Base-by-base conservation (phyloP, 768 basidiomycete genomes). In the Termitomyces sp. region DNA sequence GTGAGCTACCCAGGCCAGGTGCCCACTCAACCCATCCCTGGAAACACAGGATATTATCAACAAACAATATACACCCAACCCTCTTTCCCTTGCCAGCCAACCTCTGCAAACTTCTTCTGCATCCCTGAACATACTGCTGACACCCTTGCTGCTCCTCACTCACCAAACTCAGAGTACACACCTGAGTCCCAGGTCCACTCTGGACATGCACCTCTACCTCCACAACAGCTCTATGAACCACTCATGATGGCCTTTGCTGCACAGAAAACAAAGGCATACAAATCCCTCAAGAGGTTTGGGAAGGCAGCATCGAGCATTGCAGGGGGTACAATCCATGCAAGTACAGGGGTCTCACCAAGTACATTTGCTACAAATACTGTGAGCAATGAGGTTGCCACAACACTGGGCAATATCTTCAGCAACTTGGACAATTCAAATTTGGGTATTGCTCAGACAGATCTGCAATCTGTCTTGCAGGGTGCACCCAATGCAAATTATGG, bases 401-500 rank as follows among this genome's bases (percentile, higher is more conserved):
- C 46, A 18, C 36, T 67, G 4, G 37, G 47, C 16, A 50, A 43
- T 55, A 43, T 64, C 52, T 67, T 68, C 26, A 57, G 57, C 39
- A 65, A 55, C 43, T n/a, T n/a, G n/a, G 60, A 33, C 12, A 63
- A 64, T 14, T 61, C 49, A 4, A 63, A 61, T 4, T 26, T 50
- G 16, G 49, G 24, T 2, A 1, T 51, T 1, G 4, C 24, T 2
- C 61, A 63, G 33, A 47, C 64, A 12, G 65, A 71, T 39, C 54
- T 76, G 43, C 69, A 73, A 50, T 67, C 67, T 30, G 72, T 74
- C 22, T 53, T 73, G 26, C 64, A 73, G 48, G 71, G 69, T 2
- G 59, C 62, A 24, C 70, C 69, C 5, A 57, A 68, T 51, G 74
- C 73, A 24, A 67, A 75, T 60, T 77, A 76, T 59, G 64, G 66